Evolutionary conservation across 306 rosid genomes (phyloP).

Genomic region (Cyclanthera cordifolia): DNA sequence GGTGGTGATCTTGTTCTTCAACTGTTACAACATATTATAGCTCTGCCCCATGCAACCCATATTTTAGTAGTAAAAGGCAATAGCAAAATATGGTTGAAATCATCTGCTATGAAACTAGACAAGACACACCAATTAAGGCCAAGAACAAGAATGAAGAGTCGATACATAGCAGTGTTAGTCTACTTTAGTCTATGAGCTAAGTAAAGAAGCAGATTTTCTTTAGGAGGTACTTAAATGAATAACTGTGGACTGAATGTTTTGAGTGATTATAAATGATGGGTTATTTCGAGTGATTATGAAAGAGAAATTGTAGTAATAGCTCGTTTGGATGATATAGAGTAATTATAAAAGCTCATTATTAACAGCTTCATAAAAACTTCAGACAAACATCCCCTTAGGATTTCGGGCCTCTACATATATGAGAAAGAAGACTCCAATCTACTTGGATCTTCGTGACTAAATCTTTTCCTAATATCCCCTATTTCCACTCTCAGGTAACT

Average conservation of each 20-base stretch:
- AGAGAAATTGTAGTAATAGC: too few relatives aligned
- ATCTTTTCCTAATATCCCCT: background rate
- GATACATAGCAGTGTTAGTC: background rate
- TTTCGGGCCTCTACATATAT: background rate
- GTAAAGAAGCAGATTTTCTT: background rate
- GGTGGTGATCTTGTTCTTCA: background rate
- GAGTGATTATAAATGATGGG: too few relatives aligned
- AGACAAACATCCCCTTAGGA: too few relatives aligned
- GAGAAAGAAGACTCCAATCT: background rate
- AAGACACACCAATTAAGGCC: background rate
- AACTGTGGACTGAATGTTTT: too few relatives aligned
- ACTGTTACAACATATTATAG: background rate
- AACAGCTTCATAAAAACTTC: too few relatives aligned
- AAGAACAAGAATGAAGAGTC: background rate
- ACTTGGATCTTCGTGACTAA: background rate
- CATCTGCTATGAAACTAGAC: background rate
- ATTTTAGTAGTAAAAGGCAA: slow-evolving; percentile 2
- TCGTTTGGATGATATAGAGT: too few relatives aligned
- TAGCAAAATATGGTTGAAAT: background rate
- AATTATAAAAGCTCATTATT: too few relatives aligned
- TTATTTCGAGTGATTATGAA: too few relatives aligned
- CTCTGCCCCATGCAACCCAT: background rate
- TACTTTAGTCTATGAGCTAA: background rate
- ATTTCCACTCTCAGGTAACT: background rate
- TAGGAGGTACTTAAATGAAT: too few relatives aligned